phyloP scores from a whole-genome alignment of 225 moss, liverwort and hornwort genomes.

The Marchantia polymorpha region DNA sequence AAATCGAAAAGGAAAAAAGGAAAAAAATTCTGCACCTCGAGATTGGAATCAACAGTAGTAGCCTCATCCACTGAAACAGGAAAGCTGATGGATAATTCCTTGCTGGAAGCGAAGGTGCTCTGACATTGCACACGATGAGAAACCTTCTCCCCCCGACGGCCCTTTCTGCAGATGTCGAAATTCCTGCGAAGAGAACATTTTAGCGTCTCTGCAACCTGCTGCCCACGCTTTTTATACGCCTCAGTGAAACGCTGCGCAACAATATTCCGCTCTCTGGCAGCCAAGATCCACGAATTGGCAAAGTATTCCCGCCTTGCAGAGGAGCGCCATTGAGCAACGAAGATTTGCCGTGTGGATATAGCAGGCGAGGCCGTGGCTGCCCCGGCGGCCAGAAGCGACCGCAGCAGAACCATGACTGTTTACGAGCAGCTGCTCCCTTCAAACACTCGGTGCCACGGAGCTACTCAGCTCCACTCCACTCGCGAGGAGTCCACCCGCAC shows the following conservation, averaged over 20 bases:
- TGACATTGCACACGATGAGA: slow-evolving; percentile 30
- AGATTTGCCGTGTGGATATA: slow-evolving; percentile 15
- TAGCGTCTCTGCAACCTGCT: not conserved
- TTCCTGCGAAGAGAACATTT: slow-evolving; percentile 4
- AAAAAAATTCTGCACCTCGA: slow-evolving; percentile 34
- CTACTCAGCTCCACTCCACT: not conserved
- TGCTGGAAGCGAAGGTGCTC: slow-evolving; percentile 30
- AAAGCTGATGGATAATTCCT: slow-evolving; percentile 55
- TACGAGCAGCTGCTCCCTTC: not conserved
- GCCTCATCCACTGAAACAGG: slow-evolving; percentile 56
- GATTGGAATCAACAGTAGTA: slow-evolving; percentile 26
- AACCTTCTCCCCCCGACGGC: slow-evolving; percentile 5
- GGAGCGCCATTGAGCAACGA: slow-evolving; percentile 22
- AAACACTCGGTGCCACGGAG: not conserved
- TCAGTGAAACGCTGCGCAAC: not conserved
- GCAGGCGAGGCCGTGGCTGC: slow-evolving; percentile 2
- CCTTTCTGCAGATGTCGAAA: not conserved
- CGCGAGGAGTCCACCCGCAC: no score
- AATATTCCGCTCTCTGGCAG: not conserved
- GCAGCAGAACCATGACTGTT: slow-evolving; percentile 14
- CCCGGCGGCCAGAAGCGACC: slow-evolving; percentile 14
- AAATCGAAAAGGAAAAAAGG: not conserved
- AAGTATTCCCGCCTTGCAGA: not conserved
- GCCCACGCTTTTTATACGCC: not conserved
- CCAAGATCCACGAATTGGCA: not conserved